A percentile compares a stretch with the other conserved stretches of the same genome.
phyloP scores from a whole-genome alignment of 2,329 filamentous ascomycete species.

The Alternaria gansuensis region DNA sequence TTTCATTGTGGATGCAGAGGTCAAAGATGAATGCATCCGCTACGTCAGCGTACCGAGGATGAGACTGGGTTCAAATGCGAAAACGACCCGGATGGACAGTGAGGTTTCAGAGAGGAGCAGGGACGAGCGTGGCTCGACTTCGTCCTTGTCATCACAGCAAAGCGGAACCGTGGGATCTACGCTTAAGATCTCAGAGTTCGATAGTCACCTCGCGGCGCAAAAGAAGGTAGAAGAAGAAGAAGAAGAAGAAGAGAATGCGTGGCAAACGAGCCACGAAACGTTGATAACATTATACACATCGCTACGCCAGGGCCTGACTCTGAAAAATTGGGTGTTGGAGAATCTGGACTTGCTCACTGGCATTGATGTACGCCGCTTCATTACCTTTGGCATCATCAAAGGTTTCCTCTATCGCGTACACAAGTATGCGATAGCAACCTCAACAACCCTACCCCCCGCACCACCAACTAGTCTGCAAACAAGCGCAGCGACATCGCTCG shows the following conservation, averaged over 20 bases:
- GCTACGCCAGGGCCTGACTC: constrained; percentile 82
- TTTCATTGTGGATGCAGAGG: constrained; percentile 77
- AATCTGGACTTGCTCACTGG: constrained; percentile 76
- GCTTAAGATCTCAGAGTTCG: constrained; percentile 27
- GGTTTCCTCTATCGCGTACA: constrained; percentile 92
- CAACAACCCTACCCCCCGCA: constrained; percentile 33
- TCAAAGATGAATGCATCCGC: constrained; percentile 86
- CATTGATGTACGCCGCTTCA: constrained; percentile 88
- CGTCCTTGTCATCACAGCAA: constrained; percentile 35
- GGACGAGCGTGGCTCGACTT: constrained; percentile 35
- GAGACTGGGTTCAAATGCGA: constrained; percentile 28
- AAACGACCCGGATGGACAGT: constrained; percentile 26
- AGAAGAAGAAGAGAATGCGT: constrained; percentile 21
- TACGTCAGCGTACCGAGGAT: constrained; percentile 70
- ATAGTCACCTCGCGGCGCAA: constrained; percentile 18
- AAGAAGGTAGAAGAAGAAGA: constrained; percentile 14
- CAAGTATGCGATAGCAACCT: constrained; percentile 77
- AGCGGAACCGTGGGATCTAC: constrained; percentile 29
- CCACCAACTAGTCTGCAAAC: constrained; percentile 41
- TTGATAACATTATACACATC: constrained; percentile 85
- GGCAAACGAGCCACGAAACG: constrained; percentile 41
- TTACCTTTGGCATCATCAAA: constrained; percentile 96
- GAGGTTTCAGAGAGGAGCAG: constrained; percentile 31
- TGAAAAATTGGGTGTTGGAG: constrained; percentile 84
- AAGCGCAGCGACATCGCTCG: constrained; percentile 26